Conservation (phyloP, 1,284 basidiomycete genomes). For the Ganoderma multipileum region DNA sequence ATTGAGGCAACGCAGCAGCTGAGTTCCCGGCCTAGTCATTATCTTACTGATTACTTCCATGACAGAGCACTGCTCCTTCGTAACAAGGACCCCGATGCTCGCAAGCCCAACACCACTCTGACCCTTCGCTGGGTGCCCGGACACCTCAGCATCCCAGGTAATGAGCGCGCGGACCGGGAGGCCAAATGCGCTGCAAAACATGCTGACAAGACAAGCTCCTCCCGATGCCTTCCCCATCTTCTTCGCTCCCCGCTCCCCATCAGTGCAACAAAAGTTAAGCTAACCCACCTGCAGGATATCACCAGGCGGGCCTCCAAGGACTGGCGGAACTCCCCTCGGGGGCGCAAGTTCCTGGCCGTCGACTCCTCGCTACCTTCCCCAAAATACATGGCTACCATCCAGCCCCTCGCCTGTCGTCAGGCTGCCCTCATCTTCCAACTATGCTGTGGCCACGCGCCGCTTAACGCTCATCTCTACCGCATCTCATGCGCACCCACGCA, state of each 20-base stretch:
- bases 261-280: conserved; percentile 1
- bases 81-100: too few relatives aligned
- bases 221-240: conserved; percentile 13
- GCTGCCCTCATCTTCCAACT: conserved; percentile 39
- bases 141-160: conserved; percentile 28
- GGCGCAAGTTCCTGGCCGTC: background rate
- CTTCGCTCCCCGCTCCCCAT: conserved; percentile 24
- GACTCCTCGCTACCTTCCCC: conserved; percentile 22
- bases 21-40: background rate
- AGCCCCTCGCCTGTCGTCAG: conserved; percentile 19
- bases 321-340: conserved; percentile 10
- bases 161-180: conserved; percentile 25
- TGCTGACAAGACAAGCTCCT: background rate
- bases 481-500: conserved; percentile 27
- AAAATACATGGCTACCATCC: conserved; percentile 5
- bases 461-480: conserved; percentile 37
- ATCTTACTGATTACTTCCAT: background rate
- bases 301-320: background rate
- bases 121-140: conserved; percentile 25
- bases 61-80: background rate
- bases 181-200: too few relatives aligned
- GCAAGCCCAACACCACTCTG: too few relatives aligned
- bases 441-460: conserved; percentile 37
- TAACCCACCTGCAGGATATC: background rate
- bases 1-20: background rate